Evolutionary conservation across 2,329 filamentous ascomycete genomes (phyloP), one percentile per base, ranked within the genome.

Genomic region (Helotiales sp.): DNA sequence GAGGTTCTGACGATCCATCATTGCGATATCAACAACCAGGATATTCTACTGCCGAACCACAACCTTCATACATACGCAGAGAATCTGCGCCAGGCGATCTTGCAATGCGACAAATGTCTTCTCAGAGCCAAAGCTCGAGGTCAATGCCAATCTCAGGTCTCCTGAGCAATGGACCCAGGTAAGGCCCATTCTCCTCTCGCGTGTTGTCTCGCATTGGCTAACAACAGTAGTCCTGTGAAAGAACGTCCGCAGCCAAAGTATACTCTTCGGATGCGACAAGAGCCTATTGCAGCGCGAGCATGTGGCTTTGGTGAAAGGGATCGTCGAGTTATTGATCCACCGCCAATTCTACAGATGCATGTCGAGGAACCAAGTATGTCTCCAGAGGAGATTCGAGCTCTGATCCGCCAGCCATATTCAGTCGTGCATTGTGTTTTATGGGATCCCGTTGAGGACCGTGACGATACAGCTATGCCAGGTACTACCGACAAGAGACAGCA

Each of bases 221-320:
- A 67, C 42, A 22, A 12, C 13, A 3, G 5, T 42, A 68, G 66
- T 53, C 59, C 62, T 19, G 46, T 33, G 8, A 24, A 31, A 7
- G 51, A 51, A 36, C 49, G 52, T 3, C 31, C 57, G 8, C 40
- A 53, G 9, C 61, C 62, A 5, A 61, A 33, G 15, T 67, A 65
- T 47, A 63, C 50, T 2, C 62, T 90, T 56, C 76, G 72, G 44
- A 84, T 93, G 61, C 86, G 90, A 50, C 90, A 95, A 71, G 90
- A 93, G 68, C 90, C 90, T 8, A 79, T 85, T 17, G 89, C 89
- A 1, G 90, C 90, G 53, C 81, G 90, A 65, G 90, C 89, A 40
- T 95, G 90, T 67, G 90, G 90, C 1, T 93, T 92, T 70, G 90
- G 90, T 59, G 90, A 93, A 73, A 81, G 90, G 63, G 90, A 95